Evolutionary conservation across 2,329 filamentous ascomycete species (phyloP), one percentile per base, ranked within the genome.

Genomic region (Chaetothyriales sp.): DNA sequence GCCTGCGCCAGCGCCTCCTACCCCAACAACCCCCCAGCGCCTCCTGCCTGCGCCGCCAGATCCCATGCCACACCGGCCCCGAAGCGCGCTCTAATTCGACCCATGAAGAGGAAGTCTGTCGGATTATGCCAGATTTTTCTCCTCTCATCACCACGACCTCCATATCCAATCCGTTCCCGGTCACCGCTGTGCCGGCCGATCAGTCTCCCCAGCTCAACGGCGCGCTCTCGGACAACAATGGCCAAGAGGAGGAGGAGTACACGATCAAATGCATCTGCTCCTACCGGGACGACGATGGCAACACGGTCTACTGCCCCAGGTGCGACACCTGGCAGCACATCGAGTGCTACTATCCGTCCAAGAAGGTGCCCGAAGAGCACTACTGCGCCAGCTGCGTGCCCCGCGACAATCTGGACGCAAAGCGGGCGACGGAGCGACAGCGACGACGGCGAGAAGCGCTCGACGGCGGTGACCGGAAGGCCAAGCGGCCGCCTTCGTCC

Each of bases 251-350:
- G 55, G 70, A 73, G 56, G 70, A 70, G 56, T 94, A 94, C 69
- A 94, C 87, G 54, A 95, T 97, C 73, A 95, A 94, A 76, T 98
- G 92, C 78, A 94, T 97, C 62, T 98, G 92, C 72, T 82, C 82
- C 67, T 95, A 85, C 69, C 74, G 81, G 67, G 89, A 94, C 73
- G 92, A 98, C 75, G 92, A 98, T 74, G 92, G 92, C 70, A 90
- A 87, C 69, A 98, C 92, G 54, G 94, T 98, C 56, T 88, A 89
- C 69, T 98, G 92, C 76, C 92, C 97, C 67, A 80, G 77, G 54
- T 98, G 92, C 75, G 86, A 95, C 66, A 92, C 89, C 48, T 98
- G 92, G 92, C 92, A 98, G 70, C 92, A 98, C 70, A 94, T 95
- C 63, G 83, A 89, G 66, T 98, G 92, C 71, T 97, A 94, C 71